Conservation (phyloP, 306 rosid genomes). For the Cucurbita ficifolia region DNA sequence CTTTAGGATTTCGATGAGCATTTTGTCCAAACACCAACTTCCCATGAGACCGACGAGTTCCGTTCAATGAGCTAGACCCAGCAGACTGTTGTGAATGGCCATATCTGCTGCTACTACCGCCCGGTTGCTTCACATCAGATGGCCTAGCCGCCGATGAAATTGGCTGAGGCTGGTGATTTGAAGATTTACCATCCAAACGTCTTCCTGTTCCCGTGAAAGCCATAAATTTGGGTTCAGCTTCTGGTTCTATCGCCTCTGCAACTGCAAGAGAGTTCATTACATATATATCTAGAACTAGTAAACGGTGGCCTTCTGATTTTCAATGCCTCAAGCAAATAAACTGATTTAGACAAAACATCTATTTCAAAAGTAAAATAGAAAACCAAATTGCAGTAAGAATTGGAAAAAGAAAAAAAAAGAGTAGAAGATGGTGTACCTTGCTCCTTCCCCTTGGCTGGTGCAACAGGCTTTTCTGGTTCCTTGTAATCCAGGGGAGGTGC, state of each 20-base stretch:
- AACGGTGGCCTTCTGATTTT: not conserved
- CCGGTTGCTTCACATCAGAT: conserved; percentile 34
- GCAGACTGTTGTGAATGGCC: conserved; percentile 40
- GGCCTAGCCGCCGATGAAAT: conserved; percentile 31
- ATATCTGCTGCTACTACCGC: conserved; percentile 1
- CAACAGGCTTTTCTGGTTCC: conserved; percentile 72
- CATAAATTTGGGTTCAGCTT: conserved; percentile 59
- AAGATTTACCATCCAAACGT: conserved; percentile 89
- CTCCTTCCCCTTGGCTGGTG: conserved; percentile 34
- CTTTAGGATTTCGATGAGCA: conserved; percentile 41
- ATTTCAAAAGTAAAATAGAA: not conserved
- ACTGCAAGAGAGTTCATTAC: conserved; percentile 20
- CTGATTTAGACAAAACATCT: not conserved
- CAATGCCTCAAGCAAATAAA: not conserved
- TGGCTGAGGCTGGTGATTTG: conserved; percentile 34
- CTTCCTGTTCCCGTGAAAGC: conserved; percentile 82
- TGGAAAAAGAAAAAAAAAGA: not conserved
- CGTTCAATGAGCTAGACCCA: conserved; percentile 49
- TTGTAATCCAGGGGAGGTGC: conserved; percentile 98
- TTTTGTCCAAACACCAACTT: conserved; percentile 87
- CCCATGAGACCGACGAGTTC: conserved; percentile 59
- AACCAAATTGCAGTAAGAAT: not conserved
- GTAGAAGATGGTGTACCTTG: conserved; percentile 32
- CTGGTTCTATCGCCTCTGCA: conserved; percentile 46
- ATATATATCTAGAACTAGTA: not conserved